phyloP scores from a whole-genome alignment of 1,284 basidiomycete genomes.

The Pascua guehoae region DNA sequence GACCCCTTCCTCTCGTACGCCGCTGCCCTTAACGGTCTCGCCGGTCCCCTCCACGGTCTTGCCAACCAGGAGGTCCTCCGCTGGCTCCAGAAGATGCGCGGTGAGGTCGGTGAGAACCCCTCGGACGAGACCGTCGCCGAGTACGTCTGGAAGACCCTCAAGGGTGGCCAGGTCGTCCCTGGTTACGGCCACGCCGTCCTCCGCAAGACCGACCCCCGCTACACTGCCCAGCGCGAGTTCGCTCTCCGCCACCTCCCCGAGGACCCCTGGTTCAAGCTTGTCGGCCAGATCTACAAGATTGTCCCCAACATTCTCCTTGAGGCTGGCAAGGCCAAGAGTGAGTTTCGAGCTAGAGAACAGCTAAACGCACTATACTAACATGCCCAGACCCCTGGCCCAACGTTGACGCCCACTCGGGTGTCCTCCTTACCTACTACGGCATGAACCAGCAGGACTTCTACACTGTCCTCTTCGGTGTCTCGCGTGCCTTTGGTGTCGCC shows the following conservation, averaged over 20 bases:
- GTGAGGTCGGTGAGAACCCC: conserved; percentile 73
- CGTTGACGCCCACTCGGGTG: conserved; percentile 96
- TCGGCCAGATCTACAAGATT: conserved; percentile 86
- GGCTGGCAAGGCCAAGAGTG: conserved; percentile 86
- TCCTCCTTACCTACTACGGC: conserved; percentile 74
- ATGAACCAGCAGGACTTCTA: conserved; percentile 87
- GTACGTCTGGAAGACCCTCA: conserved; percentile 90
- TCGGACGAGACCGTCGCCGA: conserved; percentile 81
- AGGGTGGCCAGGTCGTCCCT: conserved; percentile 85
- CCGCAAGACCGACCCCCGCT: conserved; percentile 95
- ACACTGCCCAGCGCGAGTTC: conserved; percentile 91
- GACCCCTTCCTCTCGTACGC: conserved; percentile 96
- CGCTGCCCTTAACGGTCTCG: conserved; percentile 92
- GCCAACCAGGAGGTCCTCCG: conserved; percentile 91
- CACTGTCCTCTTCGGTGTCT: conserved; percentile 95
- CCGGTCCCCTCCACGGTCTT: conserved; percentile 89
- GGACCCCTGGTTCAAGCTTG: conserved; percentile 87
- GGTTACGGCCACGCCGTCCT: conserved; percentile 96
- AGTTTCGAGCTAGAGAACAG: conserved; percentile 3
- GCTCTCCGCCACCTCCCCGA: conserved; percentile 82
- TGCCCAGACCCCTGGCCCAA: conserved; percentile 59
- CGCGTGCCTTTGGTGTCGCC: conserved; percentile 83
- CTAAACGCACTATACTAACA: too few species aligned
- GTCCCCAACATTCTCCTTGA: conserved; percentile 90
- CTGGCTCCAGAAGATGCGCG: conserved; percentile 86